phyloP scores from a whole-genome alignment of 1,284 basidiomycete species.

The Cryptococcus sp. region DNA sequence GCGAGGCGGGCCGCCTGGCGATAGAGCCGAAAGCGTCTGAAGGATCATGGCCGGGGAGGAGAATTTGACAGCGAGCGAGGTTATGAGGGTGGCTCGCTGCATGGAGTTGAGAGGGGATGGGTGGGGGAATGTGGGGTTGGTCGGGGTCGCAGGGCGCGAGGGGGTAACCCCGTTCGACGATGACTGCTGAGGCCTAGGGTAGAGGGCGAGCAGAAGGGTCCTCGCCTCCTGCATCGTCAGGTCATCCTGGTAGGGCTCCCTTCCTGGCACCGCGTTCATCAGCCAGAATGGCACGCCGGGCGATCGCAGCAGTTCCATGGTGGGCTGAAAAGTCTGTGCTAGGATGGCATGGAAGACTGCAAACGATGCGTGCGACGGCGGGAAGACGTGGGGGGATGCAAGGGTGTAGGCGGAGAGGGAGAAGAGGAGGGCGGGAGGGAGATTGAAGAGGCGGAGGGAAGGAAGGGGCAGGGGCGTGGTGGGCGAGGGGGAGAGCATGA shows the following conservation, averaged over 20 bases:
- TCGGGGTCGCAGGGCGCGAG: slow-evolving; percentile 42
- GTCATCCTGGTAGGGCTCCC: slow-evolving; percentile 37
- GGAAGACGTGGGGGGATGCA: slow-evolving; percentile 44
- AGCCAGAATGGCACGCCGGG: slow-evolving; percentile 41
- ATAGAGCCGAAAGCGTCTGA: slow-evolving; percentile 44
- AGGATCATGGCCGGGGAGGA: slow-evolving; percentile 47
- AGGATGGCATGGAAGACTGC: slow-evolving; percentile 38
- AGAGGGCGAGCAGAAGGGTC: slow-evolving; percentile 44
- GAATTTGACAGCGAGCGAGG: slow-evolving; percentile 46
- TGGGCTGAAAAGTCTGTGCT: slow-evolving; percentile 38
- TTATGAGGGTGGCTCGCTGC: slow-evolving; percentile 42
- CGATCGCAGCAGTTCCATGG: slow-evolving; percentile 40
- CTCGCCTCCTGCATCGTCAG: slow-evolving; percentile 45
- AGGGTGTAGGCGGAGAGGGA: slow-evolving; percentile 44
- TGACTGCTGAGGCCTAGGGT: slow-evolving; percentile 31
- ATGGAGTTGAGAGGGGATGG: slow-evolving; percentile 38
- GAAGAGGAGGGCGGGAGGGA: slow-evolving; percentile 43
- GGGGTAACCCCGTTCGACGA: slow-evolving; percentile 18
- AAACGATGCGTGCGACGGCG: slow-evolving; percentile 33
- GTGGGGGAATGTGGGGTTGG: slow-evolving; percentile 45
- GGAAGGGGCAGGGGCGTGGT: slow-evolving; percentile 44
- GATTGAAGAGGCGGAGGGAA: slow-evolving; percentile 43
- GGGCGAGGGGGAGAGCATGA: slow-evolving; percentile 45
- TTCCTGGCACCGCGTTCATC: slow-evolving; percentile 31
- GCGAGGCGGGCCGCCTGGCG: slow-evolving; percentile 44